phyloP scores from a whole-genome alignment of 2,329 filamentous ascomycete species.

The Penicillium sp. region DNA sequence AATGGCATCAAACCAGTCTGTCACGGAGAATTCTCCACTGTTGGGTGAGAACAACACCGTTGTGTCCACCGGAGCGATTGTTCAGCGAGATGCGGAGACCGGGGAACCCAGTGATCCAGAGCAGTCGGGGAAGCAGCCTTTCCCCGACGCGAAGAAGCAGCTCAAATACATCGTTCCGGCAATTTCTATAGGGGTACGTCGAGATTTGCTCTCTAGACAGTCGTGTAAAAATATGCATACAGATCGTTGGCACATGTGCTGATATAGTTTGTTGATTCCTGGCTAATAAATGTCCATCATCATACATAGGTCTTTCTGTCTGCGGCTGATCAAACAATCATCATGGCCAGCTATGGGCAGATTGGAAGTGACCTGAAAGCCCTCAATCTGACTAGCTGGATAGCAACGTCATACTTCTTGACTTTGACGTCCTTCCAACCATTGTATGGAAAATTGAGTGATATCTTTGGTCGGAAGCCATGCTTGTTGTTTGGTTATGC shows the following conservation, averaged over 20 bases:
- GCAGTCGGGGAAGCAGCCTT: constrained; percentile 21
- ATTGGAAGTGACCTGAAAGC: constrained; percentile 72
- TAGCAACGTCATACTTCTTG: constrained; percentile 64
- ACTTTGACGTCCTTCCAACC: constrained; percentile 71
- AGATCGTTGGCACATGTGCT: no score
- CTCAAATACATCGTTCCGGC: constrained; percentile 57
- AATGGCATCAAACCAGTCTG: constrained; percentile 22
- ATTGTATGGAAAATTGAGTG: constrained; percentile 53
- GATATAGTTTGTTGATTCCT: no score
- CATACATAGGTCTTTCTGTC: constrained; percentile 59
- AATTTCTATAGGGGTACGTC: constrained; percentile 54
- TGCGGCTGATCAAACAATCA: constrained; percentile 70
- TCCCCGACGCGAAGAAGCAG: constrained; percentile 45
- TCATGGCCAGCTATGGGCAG: constrained; percentile 69
- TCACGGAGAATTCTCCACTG: constrained; percentile 43
- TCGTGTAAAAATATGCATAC: no score
- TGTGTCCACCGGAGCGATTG: constrained; percentile 21
- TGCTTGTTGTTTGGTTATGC: constrained; percentile 47
- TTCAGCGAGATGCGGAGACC: constrained; percentile 19
- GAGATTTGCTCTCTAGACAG: constrained; percentile 6
- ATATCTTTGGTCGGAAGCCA: constrained; percentile 52
- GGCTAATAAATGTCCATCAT: no score
- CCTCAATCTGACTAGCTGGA: constrained; percentile 69
- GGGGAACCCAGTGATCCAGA: constrained; percentile 8
- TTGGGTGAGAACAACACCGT: constrained; percentile 30